Base-by-base conservation (phyloP, 768 basidiomycete species). In the Gloeophyllum trabeum region DNA sequence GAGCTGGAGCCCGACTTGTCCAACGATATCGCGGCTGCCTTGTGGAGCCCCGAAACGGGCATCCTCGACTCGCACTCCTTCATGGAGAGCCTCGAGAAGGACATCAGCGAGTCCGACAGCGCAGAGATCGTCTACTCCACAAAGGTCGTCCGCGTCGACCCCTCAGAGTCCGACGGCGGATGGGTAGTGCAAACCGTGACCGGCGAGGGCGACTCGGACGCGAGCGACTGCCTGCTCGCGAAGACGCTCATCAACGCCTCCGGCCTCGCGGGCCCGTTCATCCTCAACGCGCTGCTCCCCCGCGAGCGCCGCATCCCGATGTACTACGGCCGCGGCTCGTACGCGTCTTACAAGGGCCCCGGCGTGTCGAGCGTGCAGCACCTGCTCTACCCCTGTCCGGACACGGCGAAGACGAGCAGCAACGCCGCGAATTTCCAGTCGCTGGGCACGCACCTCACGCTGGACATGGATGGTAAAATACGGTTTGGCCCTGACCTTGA, bases 401-500 rank as follows among this genome's bases (percentile, higher is more conserved):
- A 76, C 41, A 73, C 69, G 6, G 74, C 72, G 6, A 65, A 65
- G 28, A 70, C 67, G 44, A 68, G 63, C 3, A 71, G 81, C 40
- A 70, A 42, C 20, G 38, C 45, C 40, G 45, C 53, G 46, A 47
- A 76, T 5, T 86, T 94, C 54, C 81, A 87, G 46, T 85, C 86
- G 3, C 69, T 97, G 5, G 94, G 96, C 3, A 93, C 91, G 7
- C 96, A 97, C 62, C 67, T 97, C 20, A 91, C 90, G 21, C 62
- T 97, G 34, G 89, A 92, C 58, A 55, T 98, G 46, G 72, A 81
- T 38, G 85, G 87, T 0, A 82, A 84, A 46, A 72, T 97, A 41
- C 75, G 78, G 23, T 98, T 98, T 59, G 94, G 94, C 0, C 94
- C 94, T 4, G 90, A 97, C 54, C 69, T 96, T 13, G 83, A 96